Base-by-base conservation (phyloP, 139 green algal genomes). In the Coelastrella sp. region DNA sequence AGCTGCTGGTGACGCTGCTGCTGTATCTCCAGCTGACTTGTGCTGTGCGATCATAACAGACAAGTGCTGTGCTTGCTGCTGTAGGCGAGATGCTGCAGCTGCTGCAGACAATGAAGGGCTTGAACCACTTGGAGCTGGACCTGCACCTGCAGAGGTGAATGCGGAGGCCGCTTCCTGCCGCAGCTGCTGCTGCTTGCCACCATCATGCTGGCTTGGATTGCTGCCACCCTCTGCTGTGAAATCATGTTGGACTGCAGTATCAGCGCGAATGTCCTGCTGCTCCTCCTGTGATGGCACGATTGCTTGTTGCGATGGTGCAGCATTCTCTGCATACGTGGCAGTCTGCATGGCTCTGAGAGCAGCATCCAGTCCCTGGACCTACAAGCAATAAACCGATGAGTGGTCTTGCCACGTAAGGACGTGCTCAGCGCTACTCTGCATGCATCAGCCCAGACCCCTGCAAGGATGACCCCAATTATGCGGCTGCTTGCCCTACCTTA, bases 401-500 rank as follows among this genome's bases (percentile, higher is more conserved):
- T 6, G 27, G 59, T 49, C 35, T 49, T 49, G 35, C 35, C 35
- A 49, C 1, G 35, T 49, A 49, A 49, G 35, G 35, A 49, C n/a
- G 35, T 49, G 35, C 35, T 49, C 1, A 49, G 35, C 35, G 35
- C 35, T 49, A 49, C 35, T 22, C 78, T 20, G 15, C 74, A 80
- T 15, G 14, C 65, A 73, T 73, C 65, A 73, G 65, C 14, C 14
- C 15, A 22, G 65, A 73, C 15, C 14, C 14, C 14, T 22, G 65
- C 65, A 15, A 73, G 65, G 65, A 15, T 22, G 4, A 17, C 15
- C 14, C 65, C 14, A 15, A 73, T 4, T 73, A 65, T 72, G 56
- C 49, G 56, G 27, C 19, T 73, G 58, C 57, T 63, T 58, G 24
- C 15, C 84, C 49, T 75, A 95, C 87, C 91, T 93, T 92, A 4